Percentiles rank a stretch among this genome's conserved stretches.
Conservation (phyloP, 306 rosid genomes). For the Chamaecrista fasciculata region DNA sequence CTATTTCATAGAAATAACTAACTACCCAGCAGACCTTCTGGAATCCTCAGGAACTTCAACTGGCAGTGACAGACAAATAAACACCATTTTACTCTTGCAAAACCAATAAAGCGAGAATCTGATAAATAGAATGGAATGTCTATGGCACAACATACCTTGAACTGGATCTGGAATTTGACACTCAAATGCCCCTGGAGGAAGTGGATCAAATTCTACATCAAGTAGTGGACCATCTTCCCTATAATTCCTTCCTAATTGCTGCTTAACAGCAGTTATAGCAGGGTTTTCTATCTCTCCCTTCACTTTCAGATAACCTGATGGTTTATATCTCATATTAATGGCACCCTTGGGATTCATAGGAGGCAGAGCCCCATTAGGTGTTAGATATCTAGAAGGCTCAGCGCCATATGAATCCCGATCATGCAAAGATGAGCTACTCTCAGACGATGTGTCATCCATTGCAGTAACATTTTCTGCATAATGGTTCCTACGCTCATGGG, state of each 20-base stretch:
- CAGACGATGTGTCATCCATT: slow-evolving; percentile 82
- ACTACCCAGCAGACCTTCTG: slow-evolving; percentile 20
- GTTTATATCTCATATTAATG: slow-evolving; percentile 60
- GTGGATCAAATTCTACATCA: slow-evolving; percentile 77
- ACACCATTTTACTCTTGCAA: slow-evolving; percentile 17
- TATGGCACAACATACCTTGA: slow-evolving; percentile 53
- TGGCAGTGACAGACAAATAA: slow-evolving; percentile 4
- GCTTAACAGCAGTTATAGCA: slow-evolving; percentile 93
- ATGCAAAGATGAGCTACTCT: slow-evolving; percentile 78
- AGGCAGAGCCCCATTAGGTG: slow-evolving; percentile 53
- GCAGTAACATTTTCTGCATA: slow-evolving; percentile 53
- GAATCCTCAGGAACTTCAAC: background rate
- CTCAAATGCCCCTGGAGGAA: slow-evolving; percentile 97
- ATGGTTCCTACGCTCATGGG: slow-evolving; percentile 47
- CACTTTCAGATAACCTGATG: slow-evolving; percentile 93
- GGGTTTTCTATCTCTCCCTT: slow-evolving; percentile 94
- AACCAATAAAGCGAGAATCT: slow-evolving; percentile 16
- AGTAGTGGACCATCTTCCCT: slow-evolving; percentile 86
- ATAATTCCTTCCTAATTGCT: slow-evolving; percentile 79
- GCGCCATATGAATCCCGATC: slow-evolving; percentile 62
- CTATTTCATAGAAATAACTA: background rate
- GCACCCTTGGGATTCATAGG: slow-evolving; percentile 52
- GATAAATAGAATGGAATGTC: background rate
- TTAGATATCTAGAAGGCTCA: slow-evolving; percentile 60
- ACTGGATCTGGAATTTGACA: slow-evolving; percentile 50